phyloP scores from a whole-genome alignment of 2,329 filamentous ascomycete genomes.

The Aspergillus fischeri region DNA sequence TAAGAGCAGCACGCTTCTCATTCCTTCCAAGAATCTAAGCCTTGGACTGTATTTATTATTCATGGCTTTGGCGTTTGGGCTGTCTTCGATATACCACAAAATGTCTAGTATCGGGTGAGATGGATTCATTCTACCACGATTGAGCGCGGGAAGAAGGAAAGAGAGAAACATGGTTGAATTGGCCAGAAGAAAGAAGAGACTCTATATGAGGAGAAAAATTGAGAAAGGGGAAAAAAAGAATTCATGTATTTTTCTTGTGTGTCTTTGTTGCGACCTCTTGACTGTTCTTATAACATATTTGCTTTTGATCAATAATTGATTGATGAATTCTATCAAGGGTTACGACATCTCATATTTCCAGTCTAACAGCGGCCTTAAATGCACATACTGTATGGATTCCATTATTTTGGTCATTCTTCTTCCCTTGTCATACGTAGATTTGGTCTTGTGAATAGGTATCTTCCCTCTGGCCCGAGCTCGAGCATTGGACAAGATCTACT shows the following conservation, averaged over 20 bases:
- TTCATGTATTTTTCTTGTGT: conserved; percentile 12
- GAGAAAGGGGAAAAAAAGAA: conserved; percentile 4
- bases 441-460: not conserved
- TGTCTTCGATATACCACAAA: conserved; percentile 27
- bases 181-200: not conserved
- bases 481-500: not conserved
- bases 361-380: too few species aligned
- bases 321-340: not conserved
- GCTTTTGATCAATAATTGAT: conserved; percentile 1
- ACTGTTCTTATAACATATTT: conserved; percentile 1
- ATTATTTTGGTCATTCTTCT: too few species aligned
- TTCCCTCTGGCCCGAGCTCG: not conserved
- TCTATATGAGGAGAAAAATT: not conserved
- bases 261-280: conserved; percentile 9
- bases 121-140: conserved; percentile 15
- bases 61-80: conserved; percentile 32
- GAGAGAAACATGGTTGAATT: not conserved
- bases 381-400: too few species aligned
- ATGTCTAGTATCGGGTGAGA: conserved; percentile 13
- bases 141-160: conserved; percentile 2
- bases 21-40: not conserved
- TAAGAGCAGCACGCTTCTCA: not conserved
- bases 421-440: too few species aligned
- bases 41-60: conserved; percentile 33
- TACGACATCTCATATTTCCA: too few species aligned